Evolutionary conservation across 2,329 filamentous ascomycete species (phyloP).

Genomic region (Alternaria sp.): DNA sequence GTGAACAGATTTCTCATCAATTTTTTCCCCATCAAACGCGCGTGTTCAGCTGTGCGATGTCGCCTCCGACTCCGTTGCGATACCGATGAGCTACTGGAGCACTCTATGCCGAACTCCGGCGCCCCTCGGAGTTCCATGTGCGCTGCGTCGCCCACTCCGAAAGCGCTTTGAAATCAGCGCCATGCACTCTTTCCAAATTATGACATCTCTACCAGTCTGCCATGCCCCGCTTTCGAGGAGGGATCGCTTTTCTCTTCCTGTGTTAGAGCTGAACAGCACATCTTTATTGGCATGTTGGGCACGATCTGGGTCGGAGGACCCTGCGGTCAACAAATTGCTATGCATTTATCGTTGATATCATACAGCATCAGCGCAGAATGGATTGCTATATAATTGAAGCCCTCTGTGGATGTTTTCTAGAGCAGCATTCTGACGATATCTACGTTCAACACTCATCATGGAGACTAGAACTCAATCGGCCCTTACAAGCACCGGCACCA

Average conservation of each 20-base stretch:
- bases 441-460: not conserved
- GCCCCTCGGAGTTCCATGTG: not conserved
- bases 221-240: constrained; percentile 1
- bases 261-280: not conserved
- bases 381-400: not conserved
- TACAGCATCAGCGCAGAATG: not conserved
- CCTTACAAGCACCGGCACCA: not conserved
- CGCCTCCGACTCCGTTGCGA: not conserved
- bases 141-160: not conserved
- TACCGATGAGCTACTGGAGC: not conserved
- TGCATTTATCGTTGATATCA: not conserved
- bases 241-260: not conserved
- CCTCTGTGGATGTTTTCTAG: not conserved
- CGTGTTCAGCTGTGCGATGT: not conserved
- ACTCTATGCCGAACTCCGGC: not conserved
- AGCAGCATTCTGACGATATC: not conserved
- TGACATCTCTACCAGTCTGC: not conserved
- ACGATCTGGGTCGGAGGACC: not conserved
- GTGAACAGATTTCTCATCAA: not conserved
- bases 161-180: not conserved
- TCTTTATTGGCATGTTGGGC: not conserved
- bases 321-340: not conserved
- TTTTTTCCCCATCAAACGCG: not conserved
- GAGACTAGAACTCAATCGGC: not conserved
- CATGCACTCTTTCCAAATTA: not conserved